Base-by-base conservation (phyloP, 768 basidiomycete species). In the Suillus fuscotomentosus region DNA sequence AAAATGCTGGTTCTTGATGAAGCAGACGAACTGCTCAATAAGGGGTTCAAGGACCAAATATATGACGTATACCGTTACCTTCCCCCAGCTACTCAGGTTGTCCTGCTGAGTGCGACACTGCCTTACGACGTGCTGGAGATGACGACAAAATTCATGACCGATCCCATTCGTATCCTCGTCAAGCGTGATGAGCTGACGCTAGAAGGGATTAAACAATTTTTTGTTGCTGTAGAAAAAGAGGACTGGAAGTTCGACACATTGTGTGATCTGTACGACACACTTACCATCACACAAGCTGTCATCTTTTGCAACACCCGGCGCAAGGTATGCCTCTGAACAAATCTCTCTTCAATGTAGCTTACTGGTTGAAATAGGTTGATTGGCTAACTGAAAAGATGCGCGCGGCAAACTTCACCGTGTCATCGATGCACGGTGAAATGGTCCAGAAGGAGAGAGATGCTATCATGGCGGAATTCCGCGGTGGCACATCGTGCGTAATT, bases 171-270 rank as follows among this genome's bases (percentile, higher is more conserved):
- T 54, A 97, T 99, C 71, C 89, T 98, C 70, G 96, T 99, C 78
- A 97, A 98, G 84, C 94, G 95, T 90, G 96, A 98, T 73, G 97
- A 99, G 79, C 85, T 98, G 84, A 97, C 97, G 60, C 84, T 98
- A 63, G 97, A 99, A 73, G 92, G 92, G 10, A 95, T 96, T 80
- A 95, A 95, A 72, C 94, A 97, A 75, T 96, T 96, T 81, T 95
- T 95, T 83, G 94, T 99, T 60, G 97, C 96, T 54, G 97, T 99
- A 63, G 97, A 98, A 80, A 97, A 98, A 81, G 97, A 99, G 78
- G 97, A 99, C 74, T 98, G 96, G 96, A 99, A 99, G 76, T 96
- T 97, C 73, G 96, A 98, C 79, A 98, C 96, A 0, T 84, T 99
- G 39, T 97, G 93, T 75, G 97, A 97, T 80, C 80, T 99, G 56